Evolutionary conservation across 2,329 filamentous ascomycete species (phyloP).

Genomic region (Raffaelea albimanens): DNA sequence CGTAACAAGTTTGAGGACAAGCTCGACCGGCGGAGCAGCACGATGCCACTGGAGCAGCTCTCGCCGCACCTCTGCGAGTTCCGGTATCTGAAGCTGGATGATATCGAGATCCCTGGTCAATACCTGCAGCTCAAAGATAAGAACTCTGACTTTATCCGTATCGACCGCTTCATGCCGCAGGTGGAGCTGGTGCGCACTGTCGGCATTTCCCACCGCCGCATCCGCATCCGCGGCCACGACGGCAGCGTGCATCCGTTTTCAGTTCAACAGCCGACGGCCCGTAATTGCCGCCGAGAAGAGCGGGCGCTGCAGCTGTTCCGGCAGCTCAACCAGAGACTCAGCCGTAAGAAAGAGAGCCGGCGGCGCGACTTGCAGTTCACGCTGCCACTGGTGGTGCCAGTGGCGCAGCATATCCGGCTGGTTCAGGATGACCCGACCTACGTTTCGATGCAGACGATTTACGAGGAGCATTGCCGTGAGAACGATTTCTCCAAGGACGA

Average conservation of each 20-base stretch:
- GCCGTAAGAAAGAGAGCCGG: constrained; percentile 89
- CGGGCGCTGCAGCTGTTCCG: constrained; percentile 93
- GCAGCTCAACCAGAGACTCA: constrained; percentile 87
- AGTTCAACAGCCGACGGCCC: constrained; percentile 87
- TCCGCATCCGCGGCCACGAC: constrained; percentile 96
- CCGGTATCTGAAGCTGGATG: constrained; percentile 94
- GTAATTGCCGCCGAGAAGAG: constrained; percentile 89
- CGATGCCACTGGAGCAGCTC: constrained; percentile 70
- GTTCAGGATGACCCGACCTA: constrained; percentile 94
- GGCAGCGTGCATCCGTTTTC: constrained; percentile 95
- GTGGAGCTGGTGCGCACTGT: constrained; percentile 89
- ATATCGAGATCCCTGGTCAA: constrained; percentile 94
- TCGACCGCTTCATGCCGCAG: constrained; percentile 91
- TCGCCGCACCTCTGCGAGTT: constrained; percentile 93
- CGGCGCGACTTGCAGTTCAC: constrained; percentile 94
- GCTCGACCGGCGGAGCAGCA: constrained; percentile 71
- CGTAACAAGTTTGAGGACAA: constrained; percentile 97
- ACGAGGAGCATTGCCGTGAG: constrained; percentile 89
- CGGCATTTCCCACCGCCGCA: constrained; percentile 79
- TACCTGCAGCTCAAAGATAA: constrained; percentile 97
- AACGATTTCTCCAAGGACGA: constrained; percentile 89
- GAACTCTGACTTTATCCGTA: constrained; percentile 96
- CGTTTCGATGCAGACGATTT: constrained; percentile 87
- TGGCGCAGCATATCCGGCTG: constrained; percentile 89
- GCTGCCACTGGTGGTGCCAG: constrained; percentile 86